Evolutionary conservation across 768 basidiomycete genomes (phyloP).

Genomic region (Cystofilobasidium capitatum): DNA sequence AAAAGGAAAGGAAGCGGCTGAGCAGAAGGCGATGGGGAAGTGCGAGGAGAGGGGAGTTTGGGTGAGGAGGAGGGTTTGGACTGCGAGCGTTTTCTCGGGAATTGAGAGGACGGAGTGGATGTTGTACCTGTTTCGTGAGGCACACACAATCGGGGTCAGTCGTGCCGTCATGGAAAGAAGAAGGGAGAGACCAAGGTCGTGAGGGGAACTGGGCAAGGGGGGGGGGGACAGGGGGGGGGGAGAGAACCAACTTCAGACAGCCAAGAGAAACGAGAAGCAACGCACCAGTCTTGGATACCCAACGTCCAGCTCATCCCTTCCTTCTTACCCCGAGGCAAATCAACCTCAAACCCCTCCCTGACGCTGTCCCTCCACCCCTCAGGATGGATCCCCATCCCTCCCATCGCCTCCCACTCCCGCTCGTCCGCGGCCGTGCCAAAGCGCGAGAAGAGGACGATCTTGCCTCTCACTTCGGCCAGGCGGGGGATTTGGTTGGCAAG

Average conservation of each 20-base stretch:
- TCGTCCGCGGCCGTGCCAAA: constrained; percentile 55
- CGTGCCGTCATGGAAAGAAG: background rate
- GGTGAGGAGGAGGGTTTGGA: constrained; percentile 23
- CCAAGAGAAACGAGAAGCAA: too few relatives aligned
- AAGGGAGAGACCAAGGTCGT: background rate
- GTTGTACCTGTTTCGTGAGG: constrained; percentile 52
- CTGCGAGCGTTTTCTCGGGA: constrained; percentile 60
- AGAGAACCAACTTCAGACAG: too few relatives aligned
- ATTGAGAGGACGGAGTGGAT: constrained; percentile 71
- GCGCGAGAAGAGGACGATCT: constrained; percentile 72
- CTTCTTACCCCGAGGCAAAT: background rate
- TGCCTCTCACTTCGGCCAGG: constrained; percentile 76
- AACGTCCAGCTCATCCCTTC: constrained; percentile 46
- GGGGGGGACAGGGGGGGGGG: background rate
- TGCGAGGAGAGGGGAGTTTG: constrained; percentile 39
- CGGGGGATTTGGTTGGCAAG: constrained; percentile 64
- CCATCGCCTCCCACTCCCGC: constrained; percentile 45
- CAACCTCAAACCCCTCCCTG: constrained; percentile 54
- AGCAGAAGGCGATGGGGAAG: constrained; percentile 68
- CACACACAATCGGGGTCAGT: background rate
- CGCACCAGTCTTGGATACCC: constrained; percentile 75
- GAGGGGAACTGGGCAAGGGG: background rate
- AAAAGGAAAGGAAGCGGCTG: constrained; percentile 69
- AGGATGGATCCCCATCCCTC: constrained; percentile 80
- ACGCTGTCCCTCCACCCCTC: constrained; percentile 72